These are phyloP conservation scores for Citrus hindsii DNA, from an alignment of 345 rosid species.

Conservation along the genomic window DNA sequence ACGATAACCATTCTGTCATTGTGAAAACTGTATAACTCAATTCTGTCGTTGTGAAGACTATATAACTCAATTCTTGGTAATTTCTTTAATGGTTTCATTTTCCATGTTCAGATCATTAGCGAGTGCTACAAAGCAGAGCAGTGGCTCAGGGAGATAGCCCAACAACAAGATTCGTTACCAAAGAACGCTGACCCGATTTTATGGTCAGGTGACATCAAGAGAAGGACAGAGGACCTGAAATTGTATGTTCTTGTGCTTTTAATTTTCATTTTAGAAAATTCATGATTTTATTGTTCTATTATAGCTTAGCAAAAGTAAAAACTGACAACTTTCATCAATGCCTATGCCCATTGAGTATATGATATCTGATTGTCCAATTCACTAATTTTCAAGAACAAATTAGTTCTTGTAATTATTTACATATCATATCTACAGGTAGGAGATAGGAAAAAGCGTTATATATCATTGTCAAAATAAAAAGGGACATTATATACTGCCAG, in stretches of 20 bases:
- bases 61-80: background rate
- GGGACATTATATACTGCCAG: background rate
- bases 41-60: background rate
- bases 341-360: background rate
- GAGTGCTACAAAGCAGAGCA: slow-evolving; percentile 55
- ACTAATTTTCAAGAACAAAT: background rate
- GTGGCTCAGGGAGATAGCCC: slow-evolving; percentile 52
- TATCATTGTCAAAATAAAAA: background rate
- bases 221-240: slow-evolving; percentile 39
- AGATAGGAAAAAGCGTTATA: background rate
- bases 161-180: slow-evolving; percentile 47
- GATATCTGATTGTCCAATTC: background rate
- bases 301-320: background rate
- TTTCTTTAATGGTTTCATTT: background rate
- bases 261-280: background rate
- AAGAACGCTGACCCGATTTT: slow-evolving; percentile 40
- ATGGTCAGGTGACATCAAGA: slow-evolving; percentile 50
- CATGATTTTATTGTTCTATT: background rate
- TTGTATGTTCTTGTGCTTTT: slow-evolving; percentile 24
- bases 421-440: background rate
- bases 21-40: background rate
- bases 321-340: background rate
- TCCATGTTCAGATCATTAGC: slow-evolving; percentile 32
- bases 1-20: background rate
- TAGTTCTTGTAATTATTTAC: background rate